Evolutionary conservation across 768 basidiomycete species (phyloP).

Genomic region (Mycena galericulata): DNA sequence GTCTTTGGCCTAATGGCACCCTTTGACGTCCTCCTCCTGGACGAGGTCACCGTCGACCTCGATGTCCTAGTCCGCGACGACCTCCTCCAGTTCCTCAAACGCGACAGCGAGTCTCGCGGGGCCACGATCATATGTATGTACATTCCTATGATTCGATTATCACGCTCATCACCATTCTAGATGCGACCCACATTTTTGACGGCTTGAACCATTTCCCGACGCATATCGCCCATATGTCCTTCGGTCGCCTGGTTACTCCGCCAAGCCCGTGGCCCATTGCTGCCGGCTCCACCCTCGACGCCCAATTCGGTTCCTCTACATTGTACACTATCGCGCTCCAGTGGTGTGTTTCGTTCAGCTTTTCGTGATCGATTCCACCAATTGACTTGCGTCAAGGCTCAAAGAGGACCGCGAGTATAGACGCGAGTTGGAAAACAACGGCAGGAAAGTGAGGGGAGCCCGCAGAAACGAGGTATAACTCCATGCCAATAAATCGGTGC

Average conservation of each 20-base stretch:
- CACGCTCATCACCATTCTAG: constrained; percentile 55
- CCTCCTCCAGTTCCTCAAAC: constrained; percentile 87
- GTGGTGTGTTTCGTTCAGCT: constrained; percentile 62
- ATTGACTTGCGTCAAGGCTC: constrained; percentile 44
- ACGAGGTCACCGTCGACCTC: constrained; percentile 93
- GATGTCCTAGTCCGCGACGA: constrained; percentile 96
- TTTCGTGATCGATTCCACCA: background rate
- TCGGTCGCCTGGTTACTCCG: constrained; percentile 77
- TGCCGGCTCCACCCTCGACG: constrained; percentile 34
- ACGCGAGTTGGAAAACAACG: constrained; percentile 65
- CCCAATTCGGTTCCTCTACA: constrained; percentile 41
- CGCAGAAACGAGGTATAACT: constrained; percentile 63
- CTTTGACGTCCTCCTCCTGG: constrained; percentile 93
- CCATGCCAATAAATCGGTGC: background rate
- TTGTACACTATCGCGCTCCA: constrained; percentile 83
- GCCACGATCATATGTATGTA: constrained; percentile 89
- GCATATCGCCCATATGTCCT: constrained; percentile 90
- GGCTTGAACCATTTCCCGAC: constrained; percentile 93
- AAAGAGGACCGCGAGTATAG: constrained; percentile 82
- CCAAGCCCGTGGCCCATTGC: constrained; percentile 80
- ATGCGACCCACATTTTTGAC: constrained; percentile 98
- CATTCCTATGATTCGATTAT: constrained; percentile 2
- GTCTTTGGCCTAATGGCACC: constrained; percentile 96
- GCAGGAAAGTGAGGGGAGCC: constrained; percentile 72
- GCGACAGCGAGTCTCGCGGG: constrained; percentile 81